Evolutionary conservation across 2,329 filamentous ascomycete species (phyloP).

Genomic region (Aquanectria penicillioides): DNA sequence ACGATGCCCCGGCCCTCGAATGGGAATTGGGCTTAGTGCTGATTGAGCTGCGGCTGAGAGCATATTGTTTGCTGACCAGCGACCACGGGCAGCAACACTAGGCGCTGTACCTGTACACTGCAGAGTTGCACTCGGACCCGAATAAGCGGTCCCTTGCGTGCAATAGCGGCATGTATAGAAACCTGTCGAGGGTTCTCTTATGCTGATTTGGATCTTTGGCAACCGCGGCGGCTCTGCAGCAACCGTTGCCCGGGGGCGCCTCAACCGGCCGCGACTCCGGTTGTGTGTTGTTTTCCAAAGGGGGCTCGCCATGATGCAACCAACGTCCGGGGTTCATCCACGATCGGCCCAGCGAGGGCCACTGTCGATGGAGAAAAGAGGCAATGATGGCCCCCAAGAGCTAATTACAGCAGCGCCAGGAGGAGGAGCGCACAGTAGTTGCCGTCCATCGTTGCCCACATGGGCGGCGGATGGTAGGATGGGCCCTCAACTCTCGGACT

Average conservation of each 20-base stretch:
- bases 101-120: background rate
- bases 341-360: background rate
- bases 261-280: too few relatives aligned
- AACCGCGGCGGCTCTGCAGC: slow-evolving; percentile 1
- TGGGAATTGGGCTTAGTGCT: slow-evolving; percentile 40
- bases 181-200: background rate
- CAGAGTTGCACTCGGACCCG: slow-evolving; percentile 8
- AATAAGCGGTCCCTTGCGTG: slow-evolving; percentile 18
- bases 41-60: slow-evolving; percentile 42
- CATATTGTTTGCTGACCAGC: slow-evolving; percentile 22
- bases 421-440: too few relatives aligned
- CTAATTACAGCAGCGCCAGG: background rate
- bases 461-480: too few relatives aligned
- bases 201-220: slow-evolving; percentile 13
- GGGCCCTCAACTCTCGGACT: background rate
- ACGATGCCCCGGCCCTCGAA: slow-evolving; percentile 22
- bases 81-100: slow-evolving; percentile 1
- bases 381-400: background rate
- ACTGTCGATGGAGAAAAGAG: too few relatives aligned
- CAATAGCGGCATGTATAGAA: background rate
- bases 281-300: background rate
- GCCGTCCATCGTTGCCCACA: too few relatives aligned
- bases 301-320: slow-evolving; percentile 2
- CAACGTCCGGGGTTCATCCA: background rate
- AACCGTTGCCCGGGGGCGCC: too few relatives aligned